Evolutionary conservation across 106 monocot genomes (phyloP).

Genomic region (Allium fistulosum): DNA sequence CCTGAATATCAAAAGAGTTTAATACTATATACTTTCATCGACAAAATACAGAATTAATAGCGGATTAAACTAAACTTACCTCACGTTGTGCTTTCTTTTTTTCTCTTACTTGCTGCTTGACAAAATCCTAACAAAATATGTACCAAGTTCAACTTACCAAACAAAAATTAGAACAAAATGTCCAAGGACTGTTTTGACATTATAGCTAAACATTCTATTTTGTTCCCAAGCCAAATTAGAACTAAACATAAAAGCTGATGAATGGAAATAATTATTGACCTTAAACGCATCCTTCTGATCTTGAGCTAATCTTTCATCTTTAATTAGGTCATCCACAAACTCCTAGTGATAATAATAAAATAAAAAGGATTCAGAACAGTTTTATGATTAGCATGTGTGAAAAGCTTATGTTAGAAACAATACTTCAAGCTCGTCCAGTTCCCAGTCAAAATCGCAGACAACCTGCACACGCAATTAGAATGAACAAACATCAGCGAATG

Average conservation of each 20-base stretch:
- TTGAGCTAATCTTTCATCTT: slow-evolving; percentile 50
- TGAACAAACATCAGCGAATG: slow-evolving; percentile 38
- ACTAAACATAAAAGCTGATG: too few species aligned
- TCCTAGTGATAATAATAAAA: slow-evolving; percentile 41
- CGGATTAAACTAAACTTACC: slow-evolving; percentile 23
- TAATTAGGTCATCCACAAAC: slow-evolving; percentile 44
- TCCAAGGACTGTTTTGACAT: too few species aligned
- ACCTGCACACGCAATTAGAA: slow-evolving; percentile 52
- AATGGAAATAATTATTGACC: slow-evolving; percentile 21
- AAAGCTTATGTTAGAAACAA: too few species aligned
- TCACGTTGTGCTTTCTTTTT: slow-evolving; percentile 59
- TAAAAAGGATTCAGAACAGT: neutral
- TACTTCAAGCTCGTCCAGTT: slow-evolving; percentile 61
- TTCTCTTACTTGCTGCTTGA: slow-evolving; percentile 72
- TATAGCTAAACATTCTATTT: too few species aligned
- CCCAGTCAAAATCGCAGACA: slow-evolving; percentile 71
- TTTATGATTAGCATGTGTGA: neutral
- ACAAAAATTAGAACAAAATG: neutral
- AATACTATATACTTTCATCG: too few species aligned
- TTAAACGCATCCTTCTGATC: slow-evolving; percentile 77
- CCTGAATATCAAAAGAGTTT: slow-evolving; percentile 17
- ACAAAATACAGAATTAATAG: neutral
- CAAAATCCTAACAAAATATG: slow-evolving; percentile 40
- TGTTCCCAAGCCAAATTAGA: too few species aligned
- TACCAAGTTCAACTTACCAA: neutral